Evolutionary conservation across 202 grass and related monocot species (phyloP).

Genomic region (Brachypodium distachyon): DNA sequence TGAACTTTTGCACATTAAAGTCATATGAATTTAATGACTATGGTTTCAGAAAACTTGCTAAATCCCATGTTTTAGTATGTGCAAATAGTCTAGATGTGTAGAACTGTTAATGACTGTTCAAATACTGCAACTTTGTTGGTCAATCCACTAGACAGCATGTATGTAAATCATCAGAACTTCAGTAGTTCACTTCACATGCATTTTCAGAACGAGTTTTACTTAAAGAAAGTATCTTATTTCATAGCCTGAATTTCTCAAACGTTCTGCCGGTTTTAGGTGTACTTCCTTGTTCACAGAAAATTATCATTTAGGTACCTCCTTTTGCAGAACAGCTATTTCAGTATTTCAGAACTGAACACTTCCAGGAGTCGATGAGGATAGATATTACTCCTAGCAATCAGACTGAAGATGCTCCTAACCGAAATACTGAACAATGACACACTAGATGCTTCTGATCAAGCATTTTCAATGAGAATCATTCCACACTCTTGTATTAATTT

Average conservation of each 20-base stretch:
- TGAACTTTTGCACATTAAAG: not conserved
- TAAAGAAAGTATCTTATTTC: not conserved
- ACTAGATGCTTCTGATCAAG: not conserved
- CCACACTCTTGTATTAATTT: too few species aligned
- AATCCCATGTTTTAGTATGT: not conserved
- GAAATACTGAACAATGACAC: not conserved
- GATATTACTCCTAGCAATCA: not conserved
- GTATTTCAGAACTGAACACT: not conserved
- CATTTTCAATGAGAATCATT: too few species aligned
- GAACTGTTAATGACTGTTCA: not conserved
- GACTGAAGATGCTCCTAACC: not conserved
- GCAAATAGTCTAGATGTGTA: not conserved
- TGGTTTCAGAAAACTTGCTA: not conserved
- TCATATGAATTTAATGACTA: not conserved
- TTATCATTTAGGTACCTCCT: not conserved
- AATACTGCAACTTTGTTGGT: not conserved
- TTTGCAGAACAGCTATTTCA: not conserved
- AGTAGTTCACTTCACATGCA: too few species aligned
- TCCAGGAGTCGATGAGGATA: not conserved
- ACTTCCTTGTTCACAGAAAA: not conserved
- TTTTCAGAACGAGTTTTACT: not conserved
- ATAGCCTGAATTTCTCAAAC: not conserved
- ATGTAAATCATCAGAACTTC: not conserved
- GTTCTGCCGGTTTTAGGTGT: not conserved
- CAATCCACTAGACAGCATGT: not conserved